Conservation (phyloP, 129 eudicot species). For the Lactuca sativa region DNA sequence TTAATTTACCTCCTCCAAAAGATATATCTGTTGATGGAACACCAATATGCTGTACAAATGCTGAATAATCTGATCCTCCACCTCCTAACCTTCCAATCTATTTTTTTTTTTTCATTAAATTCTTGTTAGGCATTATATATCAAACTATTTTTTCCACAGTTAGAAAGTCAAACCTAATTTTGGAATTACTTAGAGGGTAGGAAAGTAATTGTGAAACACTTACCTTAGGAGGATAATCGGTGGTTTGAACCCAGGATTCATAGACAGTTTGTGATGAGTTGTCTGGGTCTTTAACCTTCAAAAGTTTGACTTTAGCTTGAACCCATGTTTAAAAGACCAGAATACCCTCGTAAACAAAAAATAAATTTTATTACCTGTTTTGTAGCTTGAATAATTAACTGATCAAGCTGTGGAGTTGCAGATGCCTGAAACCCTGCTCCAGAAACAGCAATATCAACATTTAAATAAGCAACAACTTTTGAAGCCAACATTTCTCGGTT, state of each 20-base stretch:
- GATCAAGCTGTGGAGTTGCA: slow-evolving; percentile 94
- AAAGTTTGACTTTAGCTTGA: not conserved
- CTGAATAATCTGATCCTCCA: slow-evolving; percentile 78
- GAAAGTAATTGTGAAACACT: slow-evolving; percentile 18
- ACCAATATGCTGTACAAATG: slow-evolving; percentile 87
- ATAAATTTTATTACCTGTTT: slow-evolving; percentile 48
- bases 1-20: slow-evolving; percentile 57
- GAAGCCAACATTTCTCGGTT: slow-evolving; percentile 75
- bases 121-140: slow-evolving; percentile 19
- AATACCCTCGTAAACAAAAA: too few species aligned
- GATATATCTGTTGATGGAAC: slow-evolving; percentile 70
- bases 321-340: too few species aligned
- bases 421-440: slow-evolving; percentile 65
- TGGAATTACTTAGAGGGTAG: slow-evolving; percentile 4
- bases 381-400: slow-evolving; percentile 57
- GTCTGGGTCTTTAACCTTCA: slow-evolving; percentile 85
- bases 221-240: slow-evolving; percentile 47
- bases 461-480: slow-evolving; percentile 78
- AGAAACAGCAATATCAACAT: slow-evolving; percentile 66
- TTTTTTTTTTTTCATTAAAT: slow-evolving; percentile 9
- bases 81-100: slow-evolving; percentile 83
- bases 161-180: not conserved
- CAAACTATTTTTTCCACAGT: not conserved
- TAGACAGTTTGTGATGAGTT: slow-evolving; percentile 79
- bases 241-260: slow-evolving; percentile 61